Evolutionary conservation across 805 yeast genomes (phyloP), one percentile per base, ranked within the genome.

Genomic region (Tanozyma kutaoensis): DNA sequence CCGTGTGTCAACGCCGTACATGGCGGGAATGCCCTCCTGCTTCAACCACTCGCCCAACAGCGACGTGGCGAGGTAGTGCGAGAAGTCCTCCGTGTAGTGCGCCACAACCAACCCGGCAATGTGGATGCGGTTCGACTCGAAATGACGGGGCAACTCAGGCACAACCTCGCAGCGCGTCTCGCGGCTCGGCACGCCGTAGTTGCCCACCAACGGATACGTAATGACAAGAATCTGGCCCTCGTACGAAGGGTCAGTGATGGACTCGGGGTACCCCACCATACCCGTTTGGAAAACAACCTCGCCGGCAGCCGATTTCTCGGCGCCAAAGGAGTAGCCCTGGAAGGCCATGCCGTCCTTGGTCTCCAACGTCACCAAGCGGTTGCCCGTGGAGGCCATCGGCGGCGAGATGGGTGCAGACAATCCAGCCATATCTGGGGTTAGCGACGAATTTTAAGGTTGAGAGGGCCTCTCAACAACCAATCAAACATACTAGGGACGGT

Each of bases 221-320:
- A 91, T 80, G 37, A 91, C 96, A 52, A 91, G 63, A 48, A 91
- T 88, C 61, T 91, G 98, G 37, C 98, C 98, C 50, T 81, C 86
- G 58, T 91, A 91, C 24, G 97, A 91, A 34, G 98, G 98, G 58
- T 91, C 98, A 22, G 98, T 85, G 55, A 91, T 72, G 28, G 96
- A 76, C 58, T 91, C 98, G 23, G 97, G 98, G 55, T 91, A 91
- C 36, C 98, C 98, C 42, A 91, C 97, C 95, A 91, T 86, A 65
- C 98, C 97, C 37, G 98, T 91, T 60, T 93, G 97, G 73, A 91
- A 91, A 34, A 91, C 98, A 45, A 93, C 72, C 62, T 91, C 98
- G 69, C 98, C 98, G 31, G 97, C 93, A 31, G 75, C 72, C 15
- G 94, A 54, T 34, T 66, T 72, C 36, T 76, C 76, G 30, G 97